Evolutionary conservation across 345 rosid genomes (phyloP), one percentile per base, ranked within the genome.

Genomic region (Rhodamnia argentea): DNA sequence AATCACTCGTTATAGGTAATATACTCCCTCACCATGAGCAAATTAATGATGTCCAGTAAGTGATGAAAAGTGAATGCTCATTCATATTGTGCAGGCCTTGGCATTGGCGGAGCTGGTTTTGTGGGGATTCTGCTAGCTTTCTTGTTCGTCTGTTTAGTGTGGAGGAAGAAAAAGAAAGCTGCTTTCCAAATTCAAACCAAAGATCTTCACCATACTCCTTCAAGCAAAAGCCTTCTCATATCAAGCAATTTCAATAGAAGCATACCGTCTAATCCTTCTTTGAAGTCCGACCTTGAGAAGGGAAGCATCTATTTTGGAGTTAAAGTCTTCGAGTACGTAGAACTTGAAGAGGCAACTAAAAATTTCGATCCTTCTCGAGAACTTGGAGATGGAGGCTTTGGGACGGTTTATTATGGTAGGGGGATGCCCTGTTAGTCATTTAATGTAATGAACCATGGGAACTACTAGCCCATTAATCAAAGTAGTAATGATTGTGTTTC

Each of bases 321-420:
- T 37, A 87, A 87, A 23, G 78, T 89, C 81, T 89, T 89, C 78
- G 83, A 85, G 59, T 88, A 86, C 78, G 24, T 24, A 22, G 90
- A 89, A 59, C 91, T 89, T n/a, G 89, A 82, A 78, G 87, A 86
- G 52, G 91, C 89, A 22, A 88, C 91, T 24, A 40, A 85, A 24
- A 84, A 85, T 88, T 89, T 89, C 44, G 76, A 89, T 64, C 88
- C 88, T 52, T 54, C 87, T 18, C 88, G 59, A 74, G 91, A 87
- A 54, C 89, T 89, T 10, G 91, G 89, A 27, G 87, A 86, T 74
- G 91, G 91, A 56, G 91, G 91, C 9, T 89, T 87, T 52, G 89
- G 91, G 52, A 89, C 89, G 10, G 91, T 89, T 32, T 89, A 89
- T 53, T 64, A 87, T 82, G 91, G 91, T 89, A 76, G 70, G 87